Evolutionary conservation across 495 filamentous ascomycete genomes (phyloP).

Genomic region (Xylaria castorea): DNA sequence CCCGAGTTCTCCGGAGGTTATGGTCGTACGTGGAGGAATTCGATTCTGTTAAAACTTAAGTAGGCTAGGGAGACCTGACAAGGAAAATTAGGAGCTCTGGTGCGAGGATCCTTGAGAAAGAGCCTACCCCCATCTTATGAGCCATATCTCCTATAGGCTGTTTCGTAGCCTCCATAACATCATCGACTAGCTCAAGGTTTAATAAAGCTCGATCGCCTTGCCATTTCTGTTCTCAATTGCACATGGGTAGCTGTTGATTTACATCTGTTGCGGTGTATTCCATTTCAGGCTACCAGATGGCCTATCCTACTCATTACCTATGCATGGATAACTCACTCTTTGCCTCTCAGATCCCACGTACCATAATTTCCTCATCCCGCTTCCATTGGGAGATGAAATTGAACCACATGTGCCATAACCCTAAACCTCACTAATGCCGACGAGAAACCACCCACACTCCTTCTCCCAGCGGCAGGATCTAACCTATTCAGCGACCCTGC

Average conservation of each 20-base stretch:
- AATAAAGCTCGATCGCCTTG: neutral
- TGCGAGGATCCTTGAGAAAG: neutral
- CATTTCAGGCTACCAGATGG: neutral
- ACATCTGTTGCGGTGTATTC: neutral
- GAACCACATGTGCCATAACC: neutral
- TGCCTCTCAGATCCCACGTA: neutral
- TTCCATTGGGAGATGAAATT: neutral
- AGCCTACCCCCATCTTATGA: too few relatives aligned
- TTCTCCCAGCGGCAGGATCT: neutral
- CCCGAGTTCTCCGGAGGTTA: slow-evolving; percentile 43
- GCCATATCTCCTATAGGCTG: neutral
- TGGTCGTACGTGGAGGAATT: slow-evolving; percentile 31
- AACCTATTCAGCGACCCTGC: neutral
- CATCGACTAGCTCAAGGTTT: neutral
- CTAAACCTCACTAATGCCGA: neutral
- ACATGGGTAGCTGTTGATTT: neutral
- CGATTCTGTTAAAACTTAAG: neutral
- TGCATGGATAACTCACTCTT: neutral
- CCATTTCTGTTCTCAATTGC: neutral
- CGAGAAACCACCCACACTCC: neutral
- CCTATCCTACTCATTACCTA: neutral
- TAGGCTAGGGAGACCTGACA: neutral
- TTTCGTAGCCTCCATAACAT: neutral
- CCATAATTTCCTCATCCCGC: neutral
- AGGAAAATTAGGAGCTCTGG: neutral